Conservation (phyloP, 106 monocot genomes). For the Xerophyta viscosa region DNA sequence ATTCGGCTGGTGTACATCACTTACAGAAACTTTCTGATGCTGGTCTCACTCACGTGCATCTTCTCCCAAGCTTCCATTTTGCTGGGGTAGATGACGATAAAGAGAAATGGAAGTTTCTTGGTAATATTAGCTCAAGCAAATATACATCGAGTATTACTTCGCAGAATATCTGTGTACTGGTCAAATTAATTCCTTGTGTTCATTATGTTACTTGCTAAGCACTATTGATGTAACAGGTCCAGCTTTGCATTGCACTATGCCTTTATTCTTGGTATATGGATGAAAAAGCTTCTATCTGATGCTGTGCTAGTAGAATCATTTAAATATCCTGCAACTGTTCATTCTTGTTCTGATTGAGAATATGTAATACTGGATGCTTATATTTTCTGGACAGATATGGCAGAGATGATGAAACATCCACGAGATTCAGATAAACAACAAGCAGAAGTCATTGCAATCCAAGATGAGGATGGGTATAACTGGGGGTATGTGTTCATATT, state of each 20-base stretch:
- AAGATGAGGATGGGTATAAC: constrained; percentile 82
- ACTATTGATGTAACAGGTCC: no score
- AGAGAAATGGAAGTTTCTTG: constrained; percentile 58
- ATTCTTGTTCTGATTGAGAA: no score
- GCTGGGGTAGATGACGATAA: constrained; percentile 76
- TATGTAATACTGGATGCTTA: no score
- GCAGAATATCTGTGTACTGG: no score
- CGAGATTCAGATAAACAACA: constrained; percentile 79
- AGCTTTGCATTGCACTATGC: no score
- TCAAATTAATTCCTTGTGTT: no score
- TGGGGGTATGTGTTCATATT: constrained; percentile 55
- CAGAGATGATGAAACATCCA: constrained; percentile 33
- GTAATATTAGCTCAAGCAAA: constrained; percentile 19
- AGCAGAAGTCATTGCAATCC: constrained; percentile 48
- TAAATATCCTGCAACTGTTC: no score
- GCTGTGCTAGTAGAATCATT: no score
- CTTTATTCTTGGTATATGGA: no score
- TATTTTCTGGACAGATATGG: constrained; percentile 39
- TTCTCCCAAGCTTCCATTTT: constrained; percentile 82
- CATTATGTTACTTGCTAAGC: no score
- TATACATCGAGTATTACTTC: no score
- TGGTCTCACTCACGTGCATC: constrained; percentile 86
- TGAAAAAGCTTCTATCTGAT: no score
- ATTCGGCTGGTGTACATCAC: constrained; percentile 65
- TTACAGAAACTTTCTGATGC: constrained; percentile 52